Evolutionary conservation across 2,329 filamentous ascomycete genomes (phyloP), one percentile per base, ranked within the genome.

Genomic region (Pleurostoma richardsiae): DNA sequence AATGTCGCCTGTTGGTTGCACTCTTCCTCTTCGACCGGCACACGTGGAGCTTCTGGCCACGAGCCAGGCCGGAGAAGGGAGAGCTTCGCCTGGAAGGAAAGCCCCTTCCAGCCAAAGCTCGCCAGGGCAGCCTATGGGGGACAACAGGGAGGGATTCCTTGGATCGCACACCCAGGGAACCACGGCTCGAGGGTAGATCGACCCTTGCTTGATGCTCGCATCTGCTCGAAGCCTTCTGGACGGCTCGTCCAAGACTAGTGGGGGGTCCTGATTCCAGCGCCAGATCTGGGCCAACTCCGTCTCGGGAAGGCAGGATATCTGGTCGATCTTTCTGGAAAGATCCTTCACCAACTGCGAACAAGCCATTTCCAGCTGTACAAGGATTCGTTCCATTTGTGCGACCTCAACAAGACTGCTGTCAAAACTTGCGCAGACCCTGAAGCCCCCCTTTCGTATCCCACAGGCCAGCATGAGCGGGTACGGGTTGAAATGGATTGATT

Each of bases 391-490:
- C 67, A 71, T 70, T 43, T 69, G 64, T 1, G 50, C 8, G 1
- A 56, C 47, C 31, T 59, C 52, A 26, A 71, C 56, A n/a, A 69
- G 31, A 26, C 54, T 61, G 44, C 52, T 63, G 40, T 73, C 70
- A 36, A 72, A 73, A 51, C 64, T 72, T 2, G 69, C 69, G 27
- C 65, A 67, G 8, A 72, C 62, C 47, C 67, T 56, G 46, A 75
- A 68, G 1, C 71, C 70, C 5, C 53, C 63, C 48, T 67, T 68
- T 27, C 60, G 58, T 5, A 74, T 66, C 4, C 68, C 69, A 52
- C 64, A 74, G 3, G 62, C 72, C 27, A 76, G 49, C 73, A 76
- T 77, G 3, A 76, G 60, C 4, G 72, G 67, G 49, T 76, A 76
- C 0, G 71, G 65, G 45, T 72, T 74, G 56, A 73, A 73, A 48